These are phyloP conservation scores for Melaleuca quinquenervia DNA, from an alignment of 345 rosid species.

Conservation along the genomic window DNA sequence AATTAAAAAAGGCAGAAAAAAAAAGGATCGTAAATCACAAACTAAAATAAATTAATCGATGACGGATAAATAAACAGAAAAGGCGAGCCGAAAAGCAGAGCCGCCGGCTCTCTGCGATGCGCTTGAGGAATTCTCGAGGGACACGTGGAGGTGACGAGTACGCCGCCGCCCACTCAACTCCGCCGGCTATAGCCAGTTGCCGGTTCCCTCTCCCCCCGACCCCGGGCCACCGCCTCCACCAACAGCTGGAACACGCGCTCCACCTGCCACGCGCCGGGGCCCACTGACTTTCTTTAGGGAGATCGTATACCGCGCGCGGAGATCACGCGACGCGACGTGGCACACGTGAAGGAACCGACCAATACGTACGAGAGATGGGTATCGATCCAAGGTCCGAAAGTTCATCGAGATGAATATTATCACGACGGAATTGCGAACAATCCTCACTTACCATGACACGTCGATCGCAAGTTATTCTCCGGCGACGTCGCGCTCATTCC, in stretches of 20 bases:
- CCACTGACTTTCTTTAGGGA: not conserved
- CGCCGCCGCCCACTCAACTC: not conserved
- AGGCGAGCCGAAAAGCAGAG: not conserved
- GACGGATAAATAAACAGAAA: too few relatives aligned
- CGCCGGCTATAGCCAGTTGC: not conserved
- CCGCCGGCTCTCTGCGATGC: not conserved
- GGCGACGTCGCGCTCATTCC: not conserved
- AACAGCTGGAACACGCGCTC: not conserved
- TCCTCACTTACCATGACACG: too few relatives aligned
- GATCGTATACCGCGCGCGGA: not conserved
- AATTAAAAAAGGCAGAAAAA: too few relatives aligned
- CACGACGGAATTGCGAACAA: accelerated
- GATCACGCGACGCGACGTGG: not conserved
- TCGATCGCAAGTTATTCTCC: not conserved
- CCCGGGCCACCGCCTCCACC: not conserved
- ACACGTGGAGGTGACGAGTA: too few relatives aligned
- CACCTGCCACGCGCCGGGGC: not conserved
- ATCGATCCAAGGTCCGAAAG: not conserved
- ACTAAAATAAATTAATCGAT: too few relatives aligned
- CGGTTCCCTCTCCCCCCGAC: not conserved
- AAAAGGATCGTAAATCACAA: too few relatives aligned
- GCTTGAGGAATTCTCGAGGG: too few relatives aligned
- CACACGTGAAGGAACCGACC: not conserved
- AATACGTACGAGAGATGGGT: accelerated
- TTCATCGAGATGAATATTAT: not conserved